Evolutionary conservation across 352 stramenopile genomes (phyloP).

Genomic region (Thalassiosira exigua): DNA sequence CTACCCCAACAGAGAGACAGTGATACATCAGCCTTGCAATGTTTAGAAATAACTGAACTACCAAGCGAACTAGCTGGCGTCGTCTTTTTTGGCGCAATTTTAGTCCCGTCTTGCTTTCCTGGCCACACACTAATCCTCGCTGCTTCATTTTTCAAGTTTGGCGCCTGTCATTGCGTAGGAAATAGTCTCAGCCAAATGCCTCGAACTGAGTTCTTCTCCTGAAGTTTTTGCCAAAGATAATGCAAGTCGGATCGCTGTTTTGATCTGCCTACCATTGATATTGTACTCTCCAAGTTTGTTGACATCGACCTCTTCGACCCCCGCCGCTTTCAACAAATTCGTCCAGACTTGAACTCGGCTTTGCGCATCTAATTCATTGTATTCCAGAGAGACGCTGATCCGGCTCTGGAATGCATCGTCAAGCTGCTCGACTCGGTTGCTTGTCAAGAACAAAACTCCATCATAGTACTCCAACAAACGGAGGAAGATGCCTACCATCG

Average conservation of each 20-base stretch:
- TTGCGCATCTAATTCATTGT: slow-evolving; percentile 53
- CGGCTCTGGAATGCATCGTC: slow-evolving; percentile 73
- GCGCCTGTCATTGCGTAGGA: too few relatives aligned
- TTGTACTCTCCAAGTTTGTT: slow-evolving; percentile 31
- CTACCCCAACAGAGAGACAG: too few relatives aligned
- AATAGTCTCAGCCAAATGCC: too few relatives aligned
- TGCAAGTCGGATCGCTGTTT: slow-evolving; percentile 71
- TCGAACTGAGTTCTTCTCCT: too few relatives aligned
- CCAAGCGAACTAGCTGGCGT: too few relatives aligned
- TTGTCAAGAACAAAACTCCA: slow-evolving; percentile 72
- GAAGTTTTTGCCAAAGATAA: slow-evolving; percentile 76
- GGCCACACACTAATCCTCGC: too few relatives aligned
- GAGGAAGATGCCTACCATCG: slow-evolving; percentile 77
- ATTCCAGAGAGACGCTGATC: slow-evolving; percentile 65
- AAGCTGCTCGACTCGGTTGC: slow-evolving; percentile 68
- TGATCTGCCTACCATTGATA: slow-evolving; percentile 78
- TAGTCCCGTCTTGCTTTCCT: too few relatives aligned
- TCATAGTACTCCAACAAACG: slow-evolving; percentile 71
- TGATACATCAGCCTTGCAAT: too few relatives aligned
- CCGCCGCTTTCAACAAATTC: slow-evolving; percentile 61
- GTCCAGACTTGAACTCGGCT: slow-evolving; percentile 61
- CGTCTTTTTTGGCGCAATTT: too few relatives aligned
- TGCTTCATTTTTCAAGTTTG: too few relatives aligned
- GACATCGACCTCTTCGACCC: slow-evolving; percentile 32
- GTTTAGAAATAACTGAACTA: too few relatives aligned